A percentile compares a stretch with the other conserved stretches of the same genome.
Evolutionary conservation across 2,329 filamentous ascomycete species (phyloP).

Genomic region (Calonectria hawksworthii): DNA sequence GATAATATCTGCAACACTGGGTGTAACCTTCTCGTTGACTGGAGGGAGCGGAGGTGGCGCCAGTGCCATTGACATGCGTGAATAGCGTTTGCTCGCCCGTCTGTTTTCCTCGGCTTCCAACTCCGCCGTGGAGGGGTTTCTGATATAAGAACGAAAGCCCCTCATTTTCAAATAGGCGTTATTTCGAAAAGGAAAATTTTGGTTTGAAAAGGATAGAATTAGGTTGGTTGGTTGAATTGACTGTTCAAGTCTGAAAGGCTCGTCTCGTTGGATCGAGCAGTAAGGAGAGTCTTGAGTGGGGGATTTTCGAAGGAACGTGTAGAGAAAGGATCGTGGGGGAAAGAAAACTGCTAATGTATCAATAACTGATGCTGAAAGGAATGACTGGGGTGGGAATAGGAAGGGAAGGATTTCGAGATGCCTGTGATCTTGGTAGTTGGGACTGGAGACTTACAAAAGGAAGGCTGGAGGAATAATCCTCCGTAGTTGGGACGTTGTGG

Average conservation of each 20-base stretch:
- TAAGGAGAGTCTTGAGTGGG: constrained; percentile 12
- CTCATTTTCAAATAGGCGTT: constrained; percentile 64
- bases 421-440: neutral
- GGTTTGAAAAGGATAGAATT: neutral
- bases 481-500: constrained; percentile 23
- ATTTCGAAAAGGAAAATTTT: neutral
- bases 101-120: constrained; percentile 31
- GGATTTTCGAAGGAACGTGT: neutral
- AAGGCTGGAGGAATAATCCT: constrained; percentile 24
- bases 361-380: neutral
- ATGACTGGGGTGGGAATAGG: neutral
- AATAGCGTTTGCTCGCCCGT: constrained; percentile 34
- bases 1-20: constrained; percentile 63
- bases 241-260: neutral
- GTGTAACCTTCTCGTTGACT: constrained; percentile 56
- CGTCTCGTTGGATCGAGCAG: constrained; percentile 7
- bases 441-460: constrained; percentile 18
- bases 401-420: neutral
- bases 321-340: constrained; percentile 6
- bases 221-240: neutral
- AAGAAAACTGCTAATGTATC: neutral
- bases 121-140: constrained; percentile 53
- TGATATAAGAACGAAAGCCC: constrained; percentile 71
- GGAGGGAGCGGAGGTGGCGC: constrained; percentile 40
- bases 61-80: constrained; percentile 33